These are phyloP conservation scores for Peronospora destructor DNA, from an alignment of 352 stramenopile species.

Conservation along the genomic window DNA sequence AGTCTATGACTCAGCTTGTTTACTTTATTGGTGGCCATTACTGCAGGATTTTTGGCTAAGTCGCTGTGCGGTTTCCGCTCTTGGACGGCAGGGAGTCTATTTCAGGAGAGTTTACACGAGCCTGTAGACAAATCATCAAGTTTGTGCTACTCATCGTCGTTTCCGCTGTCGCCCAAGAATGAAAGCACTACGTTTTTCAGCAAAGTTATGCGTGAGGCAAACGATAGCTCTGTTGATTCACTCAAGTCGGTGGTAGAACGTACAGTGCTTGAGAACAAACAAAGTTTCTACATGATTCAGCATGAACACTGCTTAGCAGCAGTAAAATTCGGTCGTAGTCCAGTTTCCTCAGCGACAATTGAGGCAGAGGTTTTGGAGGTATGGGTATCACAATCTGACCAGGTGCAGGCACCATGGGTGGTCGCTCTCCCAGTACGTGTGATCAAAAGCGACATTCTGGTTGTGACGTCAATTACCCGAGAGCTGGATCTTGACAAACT, in stretches of 20 bases:
- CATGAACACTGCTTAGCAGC: conserved; percentile 5
- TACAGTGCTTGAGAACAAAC: conserved; percentile 8
- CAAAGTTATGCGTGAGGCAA: conserved; percentile 1
- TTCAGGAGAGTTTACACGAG: conserved; percentile 8
- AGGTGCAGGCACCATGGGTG: conserved; percentile 4
- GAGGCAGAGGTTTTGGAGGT: conserved; percentile 19
- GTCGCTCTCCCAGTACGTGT: conserved; percentile 3
- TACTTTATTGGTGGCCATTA: not conserved
- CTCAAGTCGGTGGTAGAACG: conserved; percentile 8
- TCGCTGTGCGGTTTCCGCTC: conserved; percentile 29
- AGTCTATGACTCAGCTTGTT: not conserved
- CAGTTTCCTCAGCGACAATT: conserved; percentile 7
- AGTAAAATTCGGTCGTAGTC: conserved; percentile 10
- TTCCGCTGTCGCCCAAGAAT: conserved; percentile 15
- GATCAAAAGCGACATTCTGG: conserved; percentile 4
- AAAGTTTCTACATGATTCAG: conserved; percentile 1
- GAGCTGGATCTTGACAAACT: conserved; percentile 10
- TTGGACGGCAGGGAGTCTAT: conserved; percentile 22
- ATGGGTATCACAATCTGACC: conserved; percentile 7
- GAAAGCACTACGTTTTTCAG: conserved; percentile 11
- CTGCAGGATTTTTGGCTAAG: conserved; percentile 35
- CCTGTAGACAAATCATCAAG: not conserved
- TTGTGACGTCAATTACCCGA: conserved; percentile 15
- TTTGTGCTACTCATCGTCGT: conserved; percentile 36
- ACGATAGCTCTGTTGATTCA: not conserved